Evolutionary conservation across 2,329 filamentous ascomycete genomes (phyloP).

Genomic region (Scedosporium minutisporum): DNA sequence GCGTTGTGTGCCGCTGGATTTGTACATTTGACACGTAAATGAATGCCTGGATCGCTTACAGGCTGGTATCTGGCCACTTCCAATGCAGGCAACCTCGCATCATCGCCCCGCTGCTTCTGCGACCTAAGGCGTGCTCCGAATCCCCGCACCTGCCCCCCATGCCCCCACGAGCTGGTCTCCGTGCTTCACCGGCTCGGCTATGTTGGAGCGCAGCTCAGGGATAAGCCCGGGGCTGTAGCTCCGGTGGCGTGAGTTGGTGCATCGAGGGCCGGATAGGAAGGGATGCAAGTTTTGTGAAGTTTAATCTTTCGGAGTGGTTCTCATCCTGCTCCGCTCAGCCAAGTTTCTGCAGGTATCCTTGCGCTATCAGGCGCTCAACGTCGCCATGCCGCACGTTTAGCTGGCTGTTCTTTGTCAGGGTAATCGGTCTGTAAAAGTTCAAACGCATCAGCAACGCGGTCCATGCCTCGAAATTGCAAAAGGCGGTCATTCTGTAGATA

Average conservation of each 20-base stretch:
- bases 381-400: constrained; percentile 95
- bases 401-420: constrained; percentile 93
- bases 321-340: constrained; percentile 33
- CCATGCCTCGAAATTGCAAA: neutral
- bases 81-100: no score
- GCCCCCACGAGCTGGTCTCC: no score
- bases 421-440: constrained; percentile 60
- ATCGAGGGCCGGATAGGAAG: neutral
- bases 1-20: no score
- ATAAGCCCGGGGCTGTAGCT: no score
- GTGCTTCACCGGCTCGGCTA: no score
- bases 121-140: no score
- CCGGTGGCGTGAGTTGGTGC: neutral
- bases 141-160: no score
- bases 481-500: neutral
- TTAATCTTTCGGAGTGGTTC: neutral
- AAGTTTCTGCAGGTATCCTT: constrained; percentile 89
- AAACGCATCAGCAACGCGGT: neutral
- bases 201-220: no score
- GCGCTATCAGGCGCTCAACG: constrained; percentile 85
- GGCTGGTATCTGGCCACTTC: no score
- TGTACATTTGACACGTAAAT: no score
- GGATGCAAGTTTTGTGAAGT: neutral
- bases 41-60: no score
- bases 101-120: no score